Conservation (phyloP, 1,284 basidiomycete species). For the Ceratobasidium sp. region DNA sequence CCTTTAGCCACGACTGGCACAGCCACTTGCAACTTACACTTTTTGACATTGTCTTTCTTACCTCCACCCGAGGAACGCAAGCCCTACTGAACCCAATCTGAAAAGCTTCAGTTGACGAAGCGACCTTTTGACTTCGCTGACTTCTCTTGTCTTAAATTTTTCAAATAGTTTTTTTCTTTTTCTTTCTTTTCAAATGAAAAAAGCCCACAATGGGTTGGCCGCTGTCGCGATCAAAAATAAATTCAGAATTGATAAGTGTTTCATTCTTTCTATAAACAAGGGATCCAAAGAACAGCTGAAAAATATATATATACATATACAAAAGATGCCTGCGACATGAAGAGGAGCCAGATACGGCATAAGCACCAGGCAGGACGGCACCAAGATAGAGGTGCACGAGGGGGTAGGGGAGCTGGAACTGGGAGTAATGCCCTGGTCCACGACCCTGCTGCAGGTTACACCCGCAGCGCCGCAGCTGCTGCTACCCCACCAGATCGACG, state of each 20-base stretch:
- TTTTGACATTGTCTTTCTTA: too few relatives aligned
- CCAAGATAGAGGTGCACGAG: neutral
- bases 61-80: too few relatives aligned
- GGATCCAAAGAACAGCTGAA: too few relatives aligned
- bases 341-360: neutral
- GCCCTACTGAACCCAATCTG: too few relatives aligned
- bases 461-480: neutral
- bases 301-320: too few relatives aligned
- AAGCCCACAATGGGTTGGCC: neutral
- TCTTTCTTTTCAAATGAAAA: neutral
- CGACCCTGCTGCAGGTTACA: neutral
- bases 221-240: neutral
- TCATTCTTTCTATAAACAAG: neutral
- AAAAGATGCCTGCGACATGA: neutral
- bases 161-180: conserved; percentile 49
- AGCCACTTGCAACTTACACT: too few relatives aligned
- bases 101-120: too few relatives aligned
- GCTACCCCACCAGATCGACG: neutral
- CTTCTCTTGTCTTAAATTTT: too few relatives aligned
- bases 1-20: too few relatives aligned
- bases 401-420: neutral
- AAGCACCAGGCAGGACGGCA: neutral
- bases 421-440: neutral
- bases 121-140: too few relatives aligned
- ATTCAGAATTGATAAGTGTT: neutral